Base-by-base conservation (phyloP, 1,284 basidiomycete genomes). In the Rugosomyces carneus region DNA sequence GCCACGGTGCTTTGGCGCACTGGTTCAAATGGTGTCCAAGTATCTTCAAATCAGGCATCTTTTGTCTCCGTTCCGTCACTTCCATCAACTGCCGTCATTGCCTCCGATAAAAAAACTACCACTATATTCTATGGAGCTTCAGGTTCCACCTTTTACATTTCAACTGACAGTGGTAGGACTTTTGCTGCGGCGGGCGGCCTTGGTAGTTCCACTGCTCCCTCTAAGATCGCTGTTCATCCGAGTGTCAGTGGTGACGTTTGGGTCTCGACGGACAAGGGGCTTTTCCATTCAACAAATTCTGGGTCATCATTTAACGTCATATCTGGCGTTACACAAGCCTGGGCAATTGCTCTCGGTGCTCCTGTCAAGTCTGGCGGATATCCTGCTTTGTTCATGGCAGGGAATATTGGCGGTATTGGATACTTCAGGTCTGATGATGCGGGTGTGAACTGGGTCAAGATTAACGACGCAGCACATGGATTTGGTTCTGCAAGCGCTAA, bases 1-100 rank as follows among this genome's bases (percentile, higher is more conserved):
- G 71, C 73, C 54, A 76, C 73, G 18, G 71, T 82, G 31, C 70
- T 82, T 24, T 81, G 80, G 80, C 62, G 70, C 40, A 76, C 76
- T 5, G 60, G 56, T n/a, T 52, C 58, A 37, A 71, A 71, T 40
- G 74, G 76, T 31, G 70, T 77, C 19, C 61, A 70, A 46, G 72
- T 80, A 7, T 81, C 80, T 3, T 70, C 73, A 44, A 70, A 70
- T 53, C 71, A 69, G 5, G 67, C 64, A 39, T 45, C 74, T 1
- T 82, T 82, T 58, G 61, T 65, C 1, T 53, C 68, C 2, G 77
- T 81, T 31, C 55, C 74, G 0, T 64, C 70, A 8, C 66, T 84
- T 2, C 78, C 79, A 1, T 65, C 73, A 6, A 64, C 62, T 37
- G 71, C 78, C 0, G 68, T 65, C 11, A 81, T 82, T 50, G 78